These are phyloP conservation scores for Skeletonema potamos DNA, from an alignment of 108 stramenopile genomes.

Conservation along the genomic window DNA sequence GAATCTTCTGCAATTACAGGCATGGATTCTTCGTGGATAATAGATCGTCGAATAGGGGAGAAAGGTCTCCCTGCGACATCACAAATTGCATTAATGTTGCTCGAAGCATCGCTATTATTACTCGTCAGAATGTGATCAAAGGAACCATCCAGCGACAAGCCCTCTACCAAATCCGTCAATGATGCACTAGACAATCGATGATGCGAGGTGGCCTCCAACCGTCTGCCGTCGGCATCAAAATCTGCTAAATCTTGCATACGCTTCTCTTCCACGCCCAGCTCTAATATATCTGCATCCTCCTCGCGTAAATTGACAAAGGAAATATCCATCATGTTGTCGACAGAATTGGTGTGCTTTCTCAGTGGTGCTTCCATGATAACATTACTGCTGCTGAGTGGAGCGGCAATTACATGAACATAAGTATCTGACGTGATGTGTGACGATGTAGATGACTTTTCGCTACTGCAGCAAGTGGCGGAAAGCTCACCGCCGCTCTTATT, in stretches of 20 bases:
- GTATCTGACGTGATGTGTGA: not conserved
- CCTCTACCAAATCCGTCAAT: conserved; percentile 2
- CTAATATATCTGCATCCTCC: conserved; percentile 43
- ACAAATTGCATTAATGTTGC: not conserved
- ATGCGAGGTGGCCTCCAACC: conserved; percentile 11
- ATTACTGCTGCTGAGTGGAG: not conserved
- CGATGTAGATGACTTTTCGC: not conserved
- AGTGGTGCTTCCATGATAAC: not conserved
- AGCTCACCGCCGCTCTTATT: not conserved
- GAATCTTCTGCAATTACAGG: conserved; percentile 18
- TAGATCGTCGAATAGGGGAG: not conserved
- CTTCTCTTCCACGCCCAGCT: conserved; percentile 45
- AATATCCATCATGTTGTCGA: not conserved
- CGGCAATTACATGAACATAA: not conserved
- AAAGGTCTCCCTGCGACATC: not conserved
- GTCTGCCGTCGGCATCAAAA: conserved; percentile 31
- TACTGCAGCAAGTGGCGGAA: not conserved
- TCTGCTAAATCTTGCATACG: conserved; percentile 18
- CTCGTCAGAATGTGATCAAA: not conserved
- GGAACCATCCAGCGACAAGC: not conserved
- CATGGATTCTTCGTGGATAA: conserved; percentile 5
- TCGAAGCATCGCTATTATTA: not conserved
- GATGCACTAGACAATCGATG: conserved; percentile 10
- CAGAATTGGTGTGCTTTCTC: not conserved
- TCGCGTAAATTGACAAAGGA: conserved; percentile 14